Base-by-base conservation (phyloP, 176 grass and related monocot species). In the Chrysopogon serrulatus region DNA sequence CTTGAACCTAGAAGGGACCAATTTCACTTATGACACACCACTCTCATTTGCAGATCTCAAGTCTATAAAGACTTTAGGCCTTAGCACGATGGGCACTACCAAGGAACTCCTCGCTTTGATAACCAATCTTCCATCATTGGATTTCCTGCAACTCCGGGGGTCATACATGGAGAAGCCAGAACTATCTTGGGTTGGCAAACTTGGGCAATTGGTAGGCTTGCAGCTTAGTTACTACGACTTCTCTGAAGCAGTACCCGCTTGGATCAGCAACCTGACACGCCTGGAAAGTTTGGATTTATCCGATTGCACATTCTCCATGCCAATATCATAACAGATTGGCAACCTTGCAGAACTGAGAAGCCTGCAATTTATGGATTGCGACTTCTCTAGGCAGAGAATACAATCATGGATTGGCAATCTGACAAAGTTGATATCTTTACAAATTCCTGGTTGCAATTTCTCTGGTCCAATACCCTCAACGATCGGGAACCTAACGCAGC, bases 301-400 rank as follows among this genome's bases (percentile, higher is more conserved):
- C 1, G 11, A 14, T 71, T 71, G 37, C 65, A 39, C 0, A 12
- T 68, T 68, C 65, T 5, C 18, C 1, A 1, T 68, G 9, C 18
- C 40, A 30, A 16, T 72, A 47, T 41, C 24, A 0, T 10, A 72
- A 15, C 69, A 72, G 69, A 72, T 72, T 47, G 69, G 41, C 30
- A 72, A 44, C 31, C 76, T 77, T 77, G 24, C 54, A 62, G 30
- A 28, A 2, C 42, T 77, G 54, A 27, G 1, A 42, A 2, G 2
- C 0, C 49, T 77, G 1, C 0, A 11, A 2, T 42, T 77, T 0
- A 2, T 0, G 0, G 0, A 0, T 11, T 41, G 54, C 14, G 35
- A 77, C 5, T 76, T 76, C 19, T 18, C 15, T 11, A 14, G 15
- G 15, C 35, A 61, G n/a, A 45, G 41, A 45, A 19, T 61, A 15